phyloP scores from a whole-genome alignment of 305 asterid species.

The Fraxinus sp. region DNA sequence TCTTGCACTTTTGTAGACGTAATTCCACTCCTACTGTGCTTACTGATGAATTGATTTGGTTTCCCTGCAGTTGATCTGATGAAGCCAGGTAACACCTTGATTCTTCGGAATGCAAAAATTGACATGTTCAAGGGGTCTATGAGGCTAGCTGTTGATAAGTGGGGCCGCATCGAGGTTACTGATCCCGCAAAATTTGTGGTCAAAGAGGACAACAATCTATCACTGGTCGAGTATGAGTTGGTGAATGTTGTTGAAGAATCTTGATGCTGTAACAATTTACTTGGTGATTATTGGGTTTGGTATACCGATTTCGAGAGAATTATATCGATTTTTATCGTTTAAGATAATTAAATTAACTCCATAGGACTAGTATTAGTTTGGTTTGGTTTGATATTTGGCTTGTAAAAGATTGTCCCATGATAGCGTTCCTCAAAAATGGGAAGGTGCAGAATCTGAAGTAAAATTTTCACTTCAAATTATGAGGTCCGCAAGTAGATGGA shows the following conservation, averaged over 20 bases:
- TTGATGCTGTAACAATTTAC: constrained; percentile 32
- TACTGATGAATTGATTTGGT: too few relatives aligned
- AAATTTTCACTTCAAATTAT: neutral
- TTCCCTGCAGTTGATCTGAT: too few relatives aligned
- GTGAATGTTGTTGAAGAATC: constrained; percentile 71
- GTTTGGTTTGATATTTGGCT: neutral
- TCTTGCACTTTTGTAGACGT: neutral
- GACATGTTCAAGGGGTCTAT: too few relatives aligned
- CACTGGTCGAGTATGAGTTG: constrained; percentile 81
- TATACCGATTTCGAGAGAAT: constrained; percentile 37
- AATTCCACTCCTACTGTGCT: neutral
- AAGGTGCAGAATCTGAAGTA: neutral
- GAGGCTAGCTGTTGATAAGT: too few relatives aligned
- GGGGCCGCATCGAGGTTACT: constrained; percentile 36
- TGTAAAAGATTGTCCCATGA: neutral
- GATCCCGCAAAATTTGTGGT: constrained; percentile 67
- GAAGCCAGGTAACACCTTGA: too few relatives aligned
- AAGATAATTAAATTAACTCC: constrained; percentile 26
- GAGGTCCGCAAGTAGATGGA: constrained; percentile 11
- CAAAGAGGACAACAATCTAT: constrained; percentile 81
- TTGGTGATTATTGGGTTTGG: constrained; percentile 45
- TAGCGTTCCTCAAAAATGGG: neutral
- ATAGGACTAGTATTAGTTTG: constrained; percentile 29
- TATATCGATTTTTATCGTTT: constrained; percentile 25
- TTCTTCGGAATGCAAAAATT: too few relatives aligned